Evolutionary conservation across 148 eudicot species (phyloP), one percentile per base, ranked within the genome.

Genomic region (Vaccinium macrocarpon): DNA sequence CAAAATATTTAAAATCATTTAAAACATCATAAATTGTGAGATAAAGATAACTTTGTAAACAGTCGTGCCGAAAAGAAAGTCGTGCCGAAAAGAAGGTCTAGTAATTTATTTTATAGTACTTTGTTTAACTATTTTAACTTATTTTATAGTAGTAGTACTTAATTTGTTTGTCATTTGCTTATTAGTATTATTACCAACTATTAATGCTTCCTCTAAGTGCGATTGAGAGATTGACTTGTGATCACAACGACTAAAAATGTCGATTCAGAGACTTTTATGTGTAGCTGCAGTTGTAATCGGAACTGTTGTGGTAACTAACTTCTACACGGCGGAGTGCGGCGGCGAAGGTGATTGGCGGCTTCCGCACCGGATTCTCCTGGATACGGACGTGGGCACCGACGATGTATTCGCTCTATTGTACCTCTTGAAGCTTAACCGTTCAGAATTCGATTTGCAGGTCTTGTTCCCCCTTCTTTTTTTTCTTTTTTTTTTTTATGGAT

Each of bases 401-500:
- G 92, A 91, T 82, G 78, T 91, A 46, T 89, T 91, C 73, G 92
- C 89, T 76, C 88, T 91, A 11, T 80, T 92, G 49, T 92, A 92
- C 87, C 89, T 92, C 71, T 86, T 92, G 87, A 92, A 92, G 88
- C 94, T 90, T 52, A 78, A 89, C 29, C 74, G 57, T 70, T 92
- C 94, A 66, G 84, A 88, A 64, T 88, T 92, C 72, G 88, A 90
- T 79, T 87, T 92, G 79, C 87, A 92, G 94, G 94, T 90, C 10
- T 50, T 48, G 25, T 55, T 25, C 49, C 11, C 5, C 21, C 18
- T 21, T 2, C 14, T 8, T 1, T 23, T 19, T 7, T 6, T 52
- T 48, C 8, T 5, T 3, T n/a, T n/a, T n/a, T 32, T 50, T 50
- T 50, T 1, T 50, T 50, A 50, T 50, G 52, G 52, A 50, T 50